phyloP scores from a whole-genome alignment of 202 grass and related monocot genomes.

The Sporobolus alterniflorus region DNA sequence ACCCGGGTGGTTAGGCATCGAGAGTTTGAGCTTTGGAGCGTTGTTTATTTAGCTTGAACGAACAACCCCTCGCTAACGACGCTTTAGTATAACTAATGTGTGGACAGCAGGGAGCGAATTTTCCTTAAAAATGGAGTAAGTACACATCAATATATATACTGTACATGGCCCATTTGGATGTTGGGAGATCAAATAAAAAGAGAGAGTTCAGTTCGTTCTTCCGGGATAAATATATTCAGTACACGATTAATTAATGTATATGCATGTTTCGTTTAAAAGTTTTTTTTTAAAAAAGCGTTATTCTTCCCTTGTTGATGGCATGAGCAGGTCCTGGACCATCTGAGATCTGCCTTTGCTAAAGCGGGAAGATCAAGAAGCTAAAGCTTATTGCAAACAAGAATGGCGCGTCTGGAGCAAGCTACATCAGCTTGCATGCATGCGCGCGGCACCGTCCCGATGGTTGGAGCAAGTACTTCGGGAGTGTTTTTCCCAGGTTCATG shows the following conservation, averaged over 20 bases:
- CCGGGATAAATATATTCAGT: too few relatives aligned
- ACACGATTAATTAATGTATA: too few relatives aligned
- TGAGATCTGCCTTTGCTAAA: slow-evolving; percentile 10
- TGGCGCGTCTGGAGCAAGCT: slow-evolving; percentile 3
- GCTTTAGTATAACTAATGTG: slow-evolving; percentile 14
- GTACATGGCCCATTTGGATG: not conserved
- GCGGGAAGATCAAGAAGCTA: not conserved
- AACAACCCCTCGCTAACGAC: not conserved
- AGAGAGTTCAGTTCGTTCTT: too few relatives aligned
- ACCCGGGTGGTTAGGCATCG: slow-evolving; percentile 30
- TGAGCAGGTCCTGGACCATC: not conserved
- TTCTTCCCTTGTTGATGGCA: not conserved
- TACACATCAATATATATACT: not conserved
- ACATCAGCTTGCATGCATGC: not conserved
- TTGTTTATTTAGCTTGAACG: slow-evolving; percentile 2
- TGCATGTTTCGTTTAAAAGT: too few relatives aligned
- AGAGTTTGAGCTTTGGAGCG: not conserved
- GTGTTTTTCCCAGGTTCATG: too few relatives aligned
- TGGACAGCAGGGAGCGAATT: not conserved
- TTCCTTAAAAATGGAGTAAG: not conserved
- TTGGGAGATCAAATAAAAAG: not conserved
- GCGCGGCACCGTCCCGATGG: too few relatives aligned
- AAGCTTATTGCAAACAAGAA: not conserved
- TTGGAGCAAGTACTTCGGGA: too few relatives aligned
- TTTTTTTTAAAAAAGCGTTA: not conserved